Conservation (phyloP, 192 early-diverging fungal genomes). For the Kickxella alabastrina region DNA sequence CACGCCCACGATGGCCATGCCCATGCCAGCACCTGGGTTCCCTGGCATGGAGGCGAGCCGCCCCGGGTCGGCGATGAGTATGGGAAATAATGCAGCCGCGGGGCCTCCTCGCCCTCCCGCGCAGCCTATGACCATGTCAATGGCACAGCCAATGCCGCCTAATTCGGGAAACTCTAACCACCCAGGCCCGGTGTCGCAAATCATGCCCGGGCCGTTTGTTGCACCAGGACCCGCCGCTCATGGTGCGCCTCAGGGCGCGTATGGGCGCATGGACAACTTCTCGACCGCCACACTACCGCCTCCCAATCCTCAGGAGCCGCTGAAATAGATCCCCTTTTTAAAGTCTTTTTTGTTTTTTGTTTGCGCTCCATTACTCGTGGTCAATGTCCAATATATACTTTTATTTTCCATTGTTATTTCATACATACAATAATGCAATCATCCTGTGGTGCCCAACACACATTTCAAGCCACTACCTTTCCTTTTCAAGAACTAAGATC, state of each 20-base stretch:
- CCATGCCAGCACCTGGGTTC: conserved; percentile 43
- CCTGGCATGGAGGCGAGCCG: conserved; percentile 35
- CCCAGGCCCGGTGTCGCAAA: conserved; percentile 24
- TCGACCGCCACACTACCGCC: conserved; percentile 33
- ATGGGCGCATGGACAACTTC: conserved; percentile 17
- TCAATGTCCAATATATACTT: too few relatives aligned
- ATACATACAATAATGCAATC: neutral
- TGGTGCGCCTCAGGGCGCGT: conserved; percentile 16
- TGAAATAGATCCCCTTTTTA: conserved; percentile 1
- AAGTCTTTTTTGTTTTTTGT: neutral
- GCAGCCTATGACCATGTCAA: too few relatives aligned
- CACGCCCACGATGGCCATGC: conserved; percentile 27
- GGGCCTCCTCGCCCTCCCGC: neutral
- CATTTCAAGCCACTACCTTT: too few relatives aligned
- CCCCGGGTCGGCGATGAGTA: conserved; percentile 30
- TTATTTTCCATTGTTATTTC: neutral
- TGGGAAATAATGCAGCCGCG: conserved; percentile 1
- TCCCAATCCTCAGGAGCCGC: conserved; percentile 39
- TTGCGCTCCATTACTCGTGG: too few relatives aligned
- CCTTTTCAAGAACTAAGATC: too few relatives aligned
- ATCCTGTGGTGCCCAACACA: too few relatives aligned
- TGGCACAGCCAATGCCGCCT: neutral
- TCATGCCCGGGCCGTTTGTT: conserved; percentile 6
- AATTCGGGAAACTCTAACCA: conserved; percentile 3
- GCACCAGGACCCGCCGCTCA: neutral